Conservation (phyloP, 208 protist species). For the Acanthamoeba polyphaga region DNA sequence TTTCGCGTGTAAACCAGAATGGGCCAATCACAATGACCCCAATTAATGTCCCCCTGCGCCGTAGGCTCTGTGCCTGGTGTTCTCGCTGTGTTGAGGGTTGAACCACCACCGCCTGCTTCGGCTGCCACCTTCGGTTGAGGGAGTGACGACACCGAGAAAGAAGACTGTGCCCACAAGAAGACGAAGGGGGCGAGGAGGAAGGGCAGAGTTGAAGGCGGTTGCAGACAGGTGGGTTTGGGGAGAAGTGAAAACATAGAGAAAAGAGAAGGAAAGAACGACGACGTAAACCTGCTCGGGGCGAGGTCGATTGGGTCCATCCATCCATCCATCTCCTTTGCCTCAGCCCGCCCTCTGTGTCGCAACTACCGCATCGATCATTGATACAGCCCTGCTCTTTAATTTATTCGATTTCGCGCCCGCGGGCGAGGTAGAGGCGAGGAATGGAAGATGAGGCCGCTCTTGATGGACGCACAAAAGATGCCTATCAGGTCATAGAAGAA, state of each 20-base stretch:
- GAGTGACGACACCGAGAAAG: neutral
- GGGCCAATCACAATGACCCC: no score
- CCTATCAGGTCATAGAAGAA: neutral
- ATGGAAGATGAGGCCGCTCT: neutral
- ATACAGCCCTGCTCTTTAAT: no score
- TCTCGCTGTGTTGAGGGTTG: neutral
- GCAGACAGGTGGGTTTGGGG: no score
- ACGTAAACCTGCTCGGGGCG: neutral
- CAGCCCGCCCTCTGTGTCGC: neutral
- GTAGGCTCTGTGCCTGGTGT: neutral
- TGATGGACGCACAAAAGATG: neutral
- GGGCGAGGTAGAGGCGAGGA: neutral
- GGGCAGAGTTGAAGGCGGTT: neutral
- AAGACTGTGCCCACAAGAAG: neutral
- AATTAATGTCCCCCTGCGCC: no score
- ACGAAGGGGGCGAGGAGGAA: neutral
- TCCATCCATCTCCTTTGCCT: neutral
- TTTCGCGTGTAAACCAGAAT: no score
- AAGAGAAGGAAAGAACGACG: slow-evolving; percentile 32
- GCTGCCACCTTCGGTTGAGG: no score
- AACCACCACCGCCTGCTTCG: neutral
- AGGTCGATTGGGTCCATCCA: neutral
- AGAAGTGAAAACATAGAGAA: slow-evolving; percentile 32
- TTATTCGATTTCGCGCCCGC: neutral
- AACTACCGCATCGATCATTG: no score